These are phyloP conservation scores for Solanum chilense DNA, from an alignment of 257 asterid genomes.

Conservation along the genomic window DNA sequence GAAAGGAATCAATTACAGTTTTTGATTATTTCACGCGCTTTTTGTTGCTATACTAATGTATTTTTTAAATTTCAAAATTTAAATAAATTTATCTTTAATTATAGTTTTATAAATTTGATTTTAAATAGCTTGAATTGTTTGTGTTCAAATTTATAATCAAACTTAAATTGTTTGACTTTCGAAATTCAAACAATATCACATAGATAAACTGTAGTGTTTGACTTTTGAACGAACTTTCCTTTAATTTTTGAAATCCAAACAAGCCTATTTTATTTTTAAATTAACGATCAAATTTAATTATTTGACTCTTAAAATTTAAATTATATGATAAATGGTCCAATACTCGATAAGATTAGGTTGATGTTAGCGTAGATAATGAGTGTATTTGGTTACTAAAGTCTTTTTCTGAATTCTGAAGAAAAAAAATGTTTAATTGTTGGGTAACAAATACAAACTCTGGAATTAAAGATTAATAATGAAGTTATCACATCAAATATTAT, in stretches of 20 bases:
- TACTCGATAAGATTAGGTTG: not conserved
- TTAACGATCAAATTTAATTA: fast-evolving
- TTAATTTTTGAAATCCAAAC: no score
- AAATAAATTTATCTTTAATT: not conserved
- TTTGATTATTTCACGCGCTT: not conserved
- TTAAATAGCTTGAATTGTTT: no score
- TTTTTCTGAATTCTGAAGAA: not conserved
- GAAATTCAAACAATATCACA: fast-evolving
- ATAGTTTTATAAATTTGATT: not conserved
- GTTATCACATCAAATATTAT: not conserved
- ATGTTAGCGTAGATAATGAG: not conserved
- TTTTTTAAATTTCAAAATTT: fast-evolving
- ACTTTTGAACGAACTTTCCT: not conserved
- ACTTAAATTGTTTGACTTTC: no score
- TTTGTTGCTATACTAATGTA: not conserved
- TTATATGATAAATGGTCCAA: fast-evolving
- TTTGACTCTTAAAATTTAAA: not conserved
- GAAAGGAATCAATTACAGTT: not conserved
- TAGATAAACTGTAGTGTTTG: no score
- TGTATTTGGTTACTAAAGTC: not conserved
- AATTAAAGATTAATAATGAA: not conserved
- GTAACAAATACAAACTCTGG: not conserved
- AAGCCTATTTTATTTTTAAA: no score
- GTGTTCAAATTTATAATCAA: no score
- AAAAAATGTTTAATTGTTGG: not conserved